Evolutionary conservation across 106 monocot species (phyloP).

Genomic region (Acanthochlamys bracteata): DNA sequence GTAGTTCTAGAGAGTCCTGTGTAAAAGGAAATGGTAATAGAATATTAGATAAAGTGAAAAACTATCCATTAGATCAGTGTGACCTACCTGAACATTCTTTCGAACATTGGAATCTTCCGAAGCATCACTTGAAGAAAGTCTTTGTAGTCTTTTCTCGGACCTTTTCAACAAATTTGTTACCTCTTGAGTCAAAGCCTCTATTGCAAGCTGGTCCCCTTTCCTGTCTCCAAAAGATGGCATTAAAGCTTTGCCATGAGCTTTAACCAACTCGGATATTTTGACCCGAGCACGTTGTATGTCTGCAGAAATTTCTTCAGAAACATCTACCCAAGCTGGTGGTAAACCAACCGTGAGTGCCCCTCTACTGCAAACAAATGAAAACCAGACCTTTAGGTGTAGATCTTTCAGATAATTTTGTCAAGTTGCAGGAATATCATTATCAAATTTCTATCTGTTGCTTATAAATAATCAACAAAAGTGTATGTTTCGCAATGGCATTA

Average conservation of each 20-base stretch:
- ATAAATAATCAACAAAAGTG: neutral
- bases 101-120: slow-evolving; percentile 89
- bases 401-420: neutral
- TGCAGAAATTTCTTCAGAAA: slow-evolving; percentile 79
- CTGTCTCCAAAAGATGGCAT: slow-evolving; percentile 98
- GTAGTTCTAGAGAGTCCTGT: no score
- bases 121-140: slow-evolving; percentile 49
- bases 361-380: slow-evolving; percentile 37
- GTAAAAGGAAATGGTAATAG: neutral
- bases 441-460: neutral
- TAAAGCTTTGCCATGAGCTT: slow-evolving; percentile 83
- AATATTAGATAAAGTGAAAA: neutral
- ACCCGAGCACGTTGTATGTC: slow-evolving; percentile 76
- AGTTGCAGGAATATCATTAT: neutral
- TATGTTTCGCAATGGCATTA: neutral
- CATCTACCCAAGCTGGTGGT: slow-evolving; percentile 96
- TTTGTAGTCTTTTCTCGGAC: slow-evolving; percentile 79
- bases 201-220: slow-evolving; percentile 66
- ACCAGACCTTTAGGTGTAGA: neutral
- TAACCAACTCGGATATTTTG: slow-evolving; percentile 79
- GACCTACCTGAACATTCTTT: slow-evolving; percentile 92
- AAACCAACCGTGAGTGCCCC: slow-evolving; percentile 65
- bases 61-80: slow-evolving; percentile 25
- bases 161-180: slow-evolving; percentile 67
- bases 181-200: slow-evolving; percentile 83